Conservation (phyloP, 768 basidiomycete species). For the Mycena maculata region DNA sequence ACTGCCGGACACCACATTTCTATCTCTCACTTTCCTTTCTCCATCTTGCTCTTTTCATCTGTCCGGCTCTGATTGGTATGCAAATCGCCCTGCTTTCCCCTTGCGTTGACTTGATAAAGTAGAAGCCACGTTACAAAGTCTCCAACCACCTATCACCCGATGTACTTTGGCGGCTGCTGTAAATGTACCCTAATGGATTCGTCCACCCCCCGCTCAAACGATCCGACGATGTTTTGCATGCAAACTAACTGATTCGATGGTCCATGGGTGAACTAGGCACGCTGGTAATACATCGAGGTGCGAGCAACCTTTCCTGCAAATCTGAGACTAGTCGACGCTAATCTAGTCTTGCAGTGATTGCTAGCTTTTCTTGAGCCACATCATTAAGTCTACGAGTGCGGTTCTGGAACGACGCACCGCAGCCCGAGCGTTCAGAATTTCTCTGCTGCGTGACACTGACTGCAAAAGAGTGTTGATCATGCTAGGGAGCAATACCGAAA, state of each 20-base stretch:
- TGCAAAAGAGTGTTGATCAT: not conserved
- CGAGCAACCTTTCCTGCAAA: not conserved
- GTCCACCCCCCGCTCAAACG: constrained; percentile 23
- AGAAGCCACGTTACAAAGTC: constrained; percentile 25
- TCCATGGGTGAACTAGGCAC: not conserved
- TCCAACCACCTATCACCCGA: constrained; percentile 8
- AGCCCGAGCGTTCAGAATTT: no score
- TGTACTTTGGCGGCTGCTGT: constrained; percentile 28
- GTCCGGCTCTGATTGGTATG: constrained; percentile 29
- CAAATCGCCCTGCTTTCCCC: constrained; percentile 31
- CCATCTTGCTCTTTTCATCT: constrained; percentile 28
- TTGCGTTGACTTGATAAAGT: constrained; percentile 30
- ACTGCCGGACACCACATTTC: constrained; percentile 27
- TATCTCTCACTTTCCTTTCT: constrained; percentile 31
- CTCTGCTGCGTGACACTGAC: no score
- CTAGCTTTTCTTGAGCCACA: constrained; percentile 4
- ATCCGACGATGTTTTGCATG: constrained; percentile 14
- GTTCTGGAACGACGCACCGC: no score
- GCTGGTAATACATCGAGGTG: constrained; percentile 14
- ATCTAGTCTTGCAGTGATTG: constrained; percentile 12
- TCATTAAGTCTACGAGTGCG: constrained; percentile 1
- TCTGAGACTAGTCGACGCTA: not conserved
- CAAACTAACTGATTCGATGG: constrained; percentile 24
- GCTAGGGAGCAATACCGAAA: not conserved
- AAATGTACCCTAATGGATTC: constrained; percentile 34